Evolutionary conservation across 1,284 basidiomycete species (phyloP).

Genomic region (Rhizopogon parksii): DNA sequence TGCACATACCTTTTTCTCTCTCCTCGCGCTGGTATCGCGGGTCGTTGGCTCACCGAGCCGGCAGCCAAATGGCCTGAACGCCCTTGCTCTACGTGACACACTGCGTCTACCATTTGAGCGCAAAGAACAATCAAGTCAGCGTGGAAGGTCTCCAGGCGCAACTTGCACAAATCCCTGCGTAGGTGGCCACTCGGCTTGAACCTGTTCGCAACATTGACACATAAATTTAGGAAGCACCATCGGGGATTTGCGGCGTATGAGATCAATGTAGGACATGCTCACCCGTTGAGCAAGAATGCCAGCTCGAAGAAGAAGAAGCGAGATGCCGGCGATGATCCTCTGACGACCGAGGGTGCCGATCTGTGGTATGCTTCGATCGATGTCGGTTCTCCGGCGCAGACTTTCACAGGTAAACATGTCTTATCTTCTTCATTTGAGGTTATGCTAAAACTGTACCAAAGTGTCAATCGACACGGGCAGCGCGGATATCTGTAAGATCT

Average conservation of each 20-base stretch:
- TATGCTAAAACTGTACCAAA: not conserved
- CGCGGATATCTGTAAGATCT: constrained; percentile 21
- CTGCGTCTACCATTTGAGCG: not conserved
- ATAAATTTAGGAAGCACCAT: constrained; percentile 14
- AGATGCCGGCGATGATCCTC: constrained; percentile 1
- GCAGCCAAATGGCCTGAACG: not conserved
- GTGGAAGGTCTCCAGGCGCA: not conserved
- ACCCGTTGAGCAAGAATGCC: constrained; percentile 4
- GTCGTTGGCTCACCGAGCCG: not conserved
- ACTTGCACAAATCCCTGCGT: not conserved
- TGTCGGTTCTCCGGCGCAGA: too few relatives aligned
- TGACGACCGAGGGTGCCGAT: constrained; percentile 18
- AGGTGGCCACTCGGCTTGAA: not conserved
- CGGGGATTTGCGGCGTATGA: constrained; percentile 12
- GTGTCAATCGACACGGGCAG: constrained; percentile 32
- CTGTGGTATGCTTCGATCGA: too few relatives aligned
- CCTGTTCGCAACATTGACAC: not conserved
- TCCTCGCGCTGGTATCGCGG: not conserved
- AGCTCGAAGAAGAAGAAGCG: constrained; percentile 1
- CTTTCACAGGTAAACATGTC: too few relatives aligned
- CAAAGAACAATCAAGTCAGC: not conserved
- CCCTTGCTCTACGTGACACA: not conserved
- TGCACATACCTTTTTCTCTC: not conserved
- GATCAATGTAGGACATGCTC: constrained; percentile 11
- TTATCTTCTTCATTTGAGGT: too few relatives aligned